These are phyloP conservation scores for Pythium biforme DNA, from an alignment of 352 stramenopile genomes.

Conservation along the genomic window DNA sequence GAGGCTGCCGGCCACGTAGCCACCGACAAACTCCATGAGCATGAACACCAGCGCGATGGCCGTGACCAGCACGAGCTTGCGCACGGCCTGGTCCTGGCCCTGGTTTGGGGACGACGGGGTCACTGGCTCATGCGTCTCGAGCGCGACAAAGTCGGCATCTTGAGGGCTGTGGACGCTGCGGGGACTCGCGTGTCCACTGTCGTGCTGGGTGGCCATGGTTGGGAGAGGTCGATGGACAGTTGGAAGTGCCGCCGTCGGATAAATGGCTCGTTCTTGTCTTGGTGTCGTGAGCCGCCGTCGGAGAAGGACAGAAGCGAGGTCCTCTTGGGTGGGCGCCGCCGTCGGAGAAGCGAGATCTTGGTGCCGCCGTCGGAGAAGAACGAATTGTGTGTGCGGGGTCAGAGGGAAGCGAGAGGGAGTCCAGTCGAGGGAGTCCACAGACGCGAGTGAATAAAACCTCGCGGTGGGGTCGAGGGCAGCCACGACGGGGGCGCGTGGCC, in stretches of 20 bases:
- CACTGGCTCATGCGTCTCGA: background rate
- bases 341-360: constrained; percentile 1
- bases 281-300: constrained; percentile 1
- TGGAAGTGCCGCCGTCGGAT: background rate
- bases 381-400: background rate
- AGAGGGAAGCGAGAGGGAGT: background rate
- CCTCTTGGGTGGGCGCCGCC: background rate
- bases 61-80: constrained; percentile 68
- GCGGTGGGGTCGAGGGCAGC: background rate
- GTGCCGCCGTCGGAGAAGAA: constrained; percentile 9
- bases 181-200: constrained; percentile 1
- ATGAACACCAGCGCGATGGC: constrained; percentile 93
- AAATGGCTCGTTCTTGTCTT: constrained; percentile 4
- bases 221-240: background rate
- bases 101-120: background rate
- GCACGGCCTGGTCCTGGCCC: constrained; percentile 6
- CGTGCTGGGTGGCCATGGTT: background rate
- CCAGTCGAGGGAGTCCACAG: background rate
- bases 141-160: background rate
- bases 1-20: constrained; percentile 91
- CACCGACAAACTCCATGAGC: constrained; percentile 93
- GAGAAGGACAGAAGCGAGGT: background rate
- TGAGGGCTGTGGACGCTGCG: background rate
- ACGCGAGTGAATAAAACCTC: background rate
- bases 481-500: too few relatives aligned